Base-by-base conservation (phyloP, 2,329 filamentous ascomycete species). In the Microdochium bolleyi region DNA sequence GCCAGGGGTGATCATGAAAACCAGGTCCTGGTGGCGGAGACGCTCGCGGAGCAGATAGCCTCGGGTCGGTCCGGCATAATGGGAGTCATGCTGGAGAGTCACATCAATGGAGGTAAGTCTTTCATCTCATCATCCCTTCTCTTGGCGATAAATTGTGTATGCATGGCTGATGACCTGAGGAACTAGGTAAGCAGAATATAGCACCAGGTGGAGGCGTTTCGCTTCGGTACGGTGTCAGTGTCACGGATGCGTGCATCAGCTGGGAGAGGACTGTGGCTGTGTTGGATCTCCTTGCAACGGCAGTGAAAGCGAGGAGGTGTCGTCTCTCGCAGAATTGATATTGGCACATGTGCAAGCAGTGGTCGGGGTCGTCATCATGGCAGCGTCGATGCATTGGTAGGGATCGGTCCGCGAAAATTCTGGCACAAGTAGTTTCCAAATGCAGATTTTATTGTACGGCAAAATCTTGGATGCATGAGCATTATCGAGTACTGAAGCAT, bases 31-130 rank as follows among this genome's bases (percentile, higher is more conserved):
- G 94, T 97, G 22, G 92, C 91, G 3, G 84, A 83, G 51, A 81
- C 78, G 11, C 70, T 99, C 53, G 91, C 89, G 2, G 84, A 88
- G 64, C 94, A 97, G 74, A 88, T 99, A 55, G 79, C 85, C 52
- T 82, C 80, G 54, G 94, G 94, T 32, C 92, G 97, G 74, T 79
- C 80, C 2, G 87, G 78, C 50, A 95, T 99, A 65, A 92, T 96
- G 83, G 94, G 94, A 63, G 90, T 97, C 55, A 99, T 99, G 94
- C 95, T 99, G 64, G 94, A 99, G 77, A 95, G 89, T 71, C 89
- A 97, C 71, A 95, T 97, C 73, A 87, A 92, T 64, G 92, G 96
- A 74, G 92, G 88, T 87, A 69, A 64, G 77, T 66, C 22, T 24
- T 19, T 60, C n/a, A 25, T 13, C 10, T 34, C 16, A 8, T 30